Evolutionary conservation across 2,329 filamentous ascomycete species (phyloP).

Genomic region (Fusarium fujikuroi): DNA sequence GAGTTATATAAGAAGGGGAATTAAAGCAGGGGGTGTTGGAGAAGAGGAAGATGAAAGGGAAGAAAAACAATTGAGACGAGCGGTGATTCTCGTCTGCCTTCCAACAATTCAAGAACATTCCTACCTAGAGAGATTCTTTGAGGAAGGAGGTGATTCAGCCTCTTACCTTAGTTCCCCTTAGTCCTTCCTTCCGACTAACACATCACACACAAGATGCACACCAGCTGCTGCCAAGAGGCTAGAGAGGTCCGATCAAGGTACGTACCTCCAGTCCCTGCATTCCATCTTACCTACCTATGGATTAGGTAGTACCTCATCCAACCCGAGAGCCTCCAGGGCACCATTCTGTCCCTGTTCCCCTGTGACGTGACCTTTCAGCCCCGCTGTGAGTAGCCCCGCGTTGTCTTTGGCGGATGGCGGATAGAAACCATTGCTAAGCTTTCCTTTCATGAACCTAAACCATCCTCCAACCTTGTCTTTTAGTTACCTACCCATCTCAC

Average conservation of each 20-base stretch:
- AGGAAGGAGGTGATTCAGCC: constrained; percentile 13
- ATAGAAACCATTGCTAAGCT: constrained; percentile 17
- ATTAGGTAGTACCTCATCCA: neutral
- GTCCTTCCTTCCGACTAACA: constrained; percentile 22
- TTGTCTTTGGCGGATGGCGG: constrained; percentile 2
- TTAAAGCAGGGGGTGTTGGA: constrained; percentile 1
- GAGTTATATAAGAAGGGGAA: constrained; percentile 23
- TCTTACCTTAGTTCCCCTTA: neutral
- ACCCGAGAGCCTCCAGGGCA: neutral
- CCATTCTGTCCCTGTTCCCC: constrained; percentile 9
- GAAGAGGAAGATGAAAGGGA: neutral
- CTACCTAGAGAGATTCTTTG: neutral
- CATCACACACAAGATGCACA: neutral
- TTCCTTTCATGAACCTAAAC: constrained; percentile 16
- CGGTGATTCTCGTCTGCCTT: neutral
- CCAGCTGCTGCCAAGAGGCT: constrained; percentile 5
- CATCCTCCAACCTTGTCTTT: constrained; percentile 3
- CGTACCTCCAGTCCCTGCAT: constrained; percentile 41
- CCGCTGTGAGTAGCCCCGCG: constrained; percentile 43
- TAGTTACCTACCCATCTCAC: neutral
- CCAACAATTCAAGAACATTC: neutral
- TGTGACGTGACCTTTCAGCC: constrained; percentile 42
- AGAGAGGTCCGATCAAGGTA: constrained; percentile 26
- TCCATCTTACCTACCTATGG: neutral
- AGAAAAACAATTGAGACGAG: neutral